phyloP scores from a whole-genome alignment of 2,329 filamentous ascomycete genomes.

The Nothomitra cinnamomea region DNA sequence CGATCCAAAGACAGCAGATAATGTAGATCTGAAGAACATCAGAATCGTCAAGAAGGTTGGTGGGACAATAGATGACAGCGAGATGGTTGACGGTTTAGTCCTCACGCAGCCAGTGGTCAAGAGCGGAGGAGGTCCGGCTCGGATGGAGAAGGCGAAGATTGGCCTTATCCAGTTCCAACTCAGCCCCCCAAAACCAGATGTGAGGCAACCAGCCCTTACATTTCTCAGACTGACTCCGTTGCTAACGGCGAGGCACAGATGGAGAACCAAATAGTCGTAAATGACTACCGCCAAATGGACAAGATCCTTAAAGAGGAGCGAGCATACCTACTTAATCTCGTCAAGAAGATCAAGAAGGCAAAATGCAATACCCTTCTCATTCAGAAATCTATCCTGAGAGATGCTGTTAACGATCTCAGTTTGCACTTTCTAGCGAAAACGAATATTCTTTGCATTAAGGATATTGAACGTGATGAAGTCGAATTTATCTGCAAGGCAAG shows the following conservation, averaged over 20 bases:
- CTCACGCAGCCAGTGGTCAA: slow-evolving; percentile 88
- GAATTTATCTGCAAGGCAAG: slow-evolving; percentile 87
- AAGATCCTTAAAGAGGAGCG: slow-evolving; percentile 99
- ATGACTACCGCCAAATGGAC: slow-evolving; percentile 99
- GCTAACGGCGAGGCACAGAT: slow-evolving; percentile 37
- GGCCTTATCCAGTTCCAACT: slow-evolving; percentile 97
- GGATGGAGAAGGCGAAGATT: slow-evolving; percentile 96
- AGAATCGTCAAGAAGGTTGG: slow-evolving; percentile 95
- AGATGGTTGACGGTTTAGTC: slow-evolving; percentile 88
- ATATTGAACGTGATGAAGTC: slow-evolving; percentile 95
- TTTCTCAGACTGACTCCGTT: not conserved
- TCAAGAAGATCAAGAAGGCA: slow-evolving; percentile 99
- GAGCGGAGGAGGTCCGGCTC: slow-evolving; percentile 72
- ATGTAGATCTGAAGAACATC: slow-evolving; percentile 92
- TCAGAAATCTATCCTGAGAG: slow-evolving; percentile 93
- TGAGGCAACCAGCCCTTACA: slow-evolving; percentile 23
- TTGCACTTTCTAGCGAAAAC: slow-evolving; percentile 96
- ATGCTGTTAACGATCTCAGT: slow-evolving; percentile 93
- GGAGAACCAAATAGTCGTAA: slow-evolving; percentile 98
- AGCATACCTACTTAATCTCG: slow-evolving; percentile 93
- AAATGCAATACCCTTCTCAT: slow-evolving; percentile 98
- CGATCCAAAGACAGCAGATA: slow-evolving; percentile 86
- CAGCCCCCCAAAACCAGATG: slow-evolving; percentile 92
- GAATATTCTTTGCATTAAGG: slow-evolving; percentile 89
- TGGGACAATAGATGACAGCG: slow-evolving; percentile 94